Evolutionary conservation across 1,284 basidiomycete genomes (phyloP), one percentile per base, ranked within the genome.

Genomic region (Rhodotorula glutinis): DNA sequence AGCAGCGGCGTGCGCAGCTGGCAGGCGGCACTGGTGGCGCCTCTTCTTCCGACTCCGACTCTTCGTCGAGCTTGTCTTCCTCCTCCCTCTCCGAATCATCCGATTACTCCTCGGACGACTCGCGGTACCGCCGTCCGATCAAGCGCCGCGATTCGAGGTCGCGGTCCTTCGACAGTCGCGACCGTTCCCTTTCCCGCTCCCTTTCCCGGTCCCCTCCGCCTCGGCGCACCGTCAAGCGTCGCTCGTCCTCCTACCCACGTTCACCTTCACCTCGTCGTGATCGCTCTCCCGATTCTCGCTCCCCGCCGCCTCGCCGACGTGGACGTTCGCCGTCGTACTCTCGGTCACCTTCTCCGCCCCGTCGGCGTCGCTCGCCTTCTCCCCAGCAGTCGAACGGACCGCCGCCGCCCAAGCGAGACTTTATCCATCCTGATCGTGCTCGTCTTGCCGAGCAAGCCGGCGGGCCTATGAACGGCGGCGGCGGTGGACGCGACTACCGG

Each of bases 1-100:
- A 93, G 76, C 92, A 97, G 80, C 87, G 91, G 23, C 88, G 91
- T 54, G 38, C 33, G 25, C 74, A 76, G 16, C 76, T 78, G 46
- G 63, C 76, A 51, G 74, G 70, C 14, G 49, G 49, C 49, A 77
- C 72, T 8, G 47, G 88, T 17, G 46, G 88, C 1, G 86, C 89
- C 82, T 82, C 57, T 11, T 58, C 57, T 10, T 58, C 89, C 46
- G 90, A 88, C 76, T 86, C 85, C 49, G 86, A 86, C 71, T 86
- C 87, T 0, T 88, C 86, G 1, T 86, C 85, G 9, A 79, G 78
- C 57, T 57, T 63, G 41, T 63, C 59, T 13, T 79, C 78, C 1
- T 77, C 78, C 59, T 79, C 79, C 0, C 83, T 82, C 61, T 79
- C 81, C 41, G 79, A 79, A 57, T 77, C 78, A 62, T 78, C 78